phyloP scores from a whole-genome alignment of 306 rosid genomes.

The Luffa aegyptiaca region DNA sequence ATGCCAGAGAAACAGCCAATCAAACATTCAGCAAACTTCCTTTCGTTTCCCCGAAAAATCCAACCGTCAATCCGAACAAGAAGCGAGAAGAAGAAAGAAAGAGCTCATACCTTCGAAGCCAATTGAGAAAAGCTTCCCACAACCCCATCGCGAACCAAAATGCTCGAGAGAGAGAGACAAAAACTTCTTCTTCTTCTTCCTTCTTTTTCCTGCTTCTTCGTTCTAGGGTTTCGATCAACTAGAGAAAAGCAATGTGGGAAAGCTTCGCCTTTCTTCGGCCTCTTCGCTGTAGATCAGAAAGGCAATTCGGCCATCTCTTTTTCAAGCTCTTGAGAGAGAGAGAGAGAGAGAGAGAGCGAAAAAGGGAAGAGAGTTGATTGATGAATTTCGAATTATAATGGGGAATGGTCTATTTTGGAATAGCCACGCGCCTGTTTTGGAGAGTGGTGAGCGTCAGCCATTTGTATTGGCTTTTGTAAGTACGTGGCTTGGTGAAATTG shows the following conservation, averaged over 20 bases:
- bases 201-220: too few species aligned
- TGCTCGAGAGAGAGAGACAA: neutral
- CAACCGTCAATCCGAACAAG: conserved; percentile 6
- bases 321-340: neutral
- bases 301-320: neutral
- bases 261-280: conserved; percentile 1
- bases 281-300: neutral
- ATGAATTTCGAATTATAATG: conserved; percentile 1
- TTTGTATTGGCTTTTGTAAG: neutral
- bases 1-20: neutral
- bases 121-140: conserved; percentile 61
- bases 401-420: neutral
- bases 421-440: neutral
- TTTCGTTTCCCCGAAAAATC: neutral
- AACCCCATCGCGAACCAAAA: conserved; percentile 25
- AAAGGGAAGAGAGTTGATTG: neutral
- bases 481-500: neutral
- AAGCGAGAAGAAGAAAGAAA: neutral
- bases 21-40: neutral
- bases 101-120: conserved; percentile 42
- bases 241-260: neutral
- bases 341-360: neutral
- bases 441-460: neutral
- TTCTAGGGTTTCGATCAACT: conserved; percentile 5
- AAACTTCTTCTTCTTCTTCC: neutral